These are phyloP conservation scores for Colletotrichum sp. DNA, from an alignment of 2,329 filamentous ascomycete genomes.

Conservation along the genomic window DNA sequence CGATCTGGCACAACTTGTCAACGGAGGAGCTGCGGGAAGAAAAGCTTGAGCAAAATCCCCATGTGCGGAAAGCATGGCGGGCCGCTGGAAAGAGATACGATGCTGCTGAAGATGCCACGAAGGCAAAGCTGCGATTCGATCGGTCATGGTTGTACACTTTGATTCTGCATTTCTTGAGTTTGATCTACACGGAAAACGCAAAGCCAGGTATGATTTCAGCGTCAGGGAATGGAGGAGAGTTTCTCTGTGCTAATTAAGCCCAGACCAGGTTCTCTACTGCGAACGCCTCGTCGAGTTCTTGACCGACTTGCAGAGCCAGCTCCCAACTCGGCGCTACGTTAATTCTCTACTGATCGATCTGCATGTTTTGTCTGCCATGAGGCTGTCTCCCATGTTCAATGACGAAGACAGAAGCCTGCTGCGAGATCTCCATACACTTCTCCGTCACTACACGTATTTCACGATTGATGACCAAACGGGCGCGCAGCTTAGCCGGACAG, in stretches of 20 bases:
- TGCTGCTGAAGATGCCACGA: conserved; percentile 78
- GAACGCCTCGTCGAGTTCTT: conserved; percentile 94
- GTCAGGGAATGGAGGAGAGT: background rate
- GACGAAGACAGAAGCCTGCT: conserved; percentile 78
- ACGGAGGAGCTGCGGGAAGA: conserved; percentile 76
- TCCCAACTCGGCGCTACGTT: conserved; percentile 92
- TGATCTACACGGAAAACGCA: conserved; percentile 66
- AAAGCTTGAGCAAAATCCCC: conserved; percentile 74
- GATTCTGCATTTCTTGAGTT: conserved; percentile 79
- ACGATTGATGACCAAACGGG: conserved; percentile 91
- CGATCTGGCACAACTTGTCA: conserved; percentile 93
- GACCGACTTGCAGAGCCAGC: conserved; percentile 87
- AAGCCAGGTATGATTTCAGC: conserved; percentile 46
- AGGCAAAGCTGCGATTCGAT: conserved; percentile 86
- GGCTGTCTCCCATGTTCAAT: conserved; percentile 78
- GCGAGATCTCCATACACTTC: conserved; percentile 79
- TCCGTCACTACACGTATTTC: conserved; percentile 88
- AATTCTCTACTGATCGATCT: conserved; percentile 88
- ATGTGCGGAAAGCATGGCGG: conserved; percentile 88
- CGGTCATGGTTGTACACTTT: conserved; percentile 92
- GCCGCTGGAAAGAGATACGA: conserved; percentile 87
- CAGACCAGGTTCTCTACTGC: conserved; percentile 79
- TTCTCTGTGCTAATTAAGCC: conserved; percentile 28
- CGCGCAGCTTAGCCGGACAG: conserved; percentile 71
- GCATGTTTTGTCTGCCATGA: conserved; percentile 79